Base-by-base conservation (phyloP, 108 stramenopile species). In the Cyclotella atomus region DNA sequence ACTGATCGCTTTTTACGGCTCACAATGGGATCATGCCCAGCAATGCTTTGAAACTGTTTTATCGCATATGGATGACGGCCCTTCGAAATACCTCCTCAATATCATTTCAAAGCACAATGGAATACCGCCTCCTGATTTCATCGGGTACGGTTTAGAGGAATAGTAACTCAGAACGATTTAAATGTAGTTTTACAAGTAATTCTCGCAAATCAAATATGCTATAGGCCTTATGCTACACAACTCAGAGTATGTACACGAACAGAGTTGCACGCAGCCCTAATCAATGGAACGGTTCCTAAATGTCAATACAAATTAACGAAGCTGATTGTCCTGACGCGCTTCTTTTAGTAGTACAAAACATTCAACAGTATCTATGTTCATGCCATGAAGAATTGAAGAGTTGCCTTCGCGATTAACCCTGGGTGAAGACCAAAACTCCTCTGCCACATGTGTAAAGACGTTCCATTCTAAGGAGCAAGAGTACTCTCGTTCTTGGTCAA, bases 61-160 rank as follows among this genome's bases (percentile, higher is more conserved):
- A 68, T 73, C 84, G 14, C 76, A 78, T 14, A 83, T 84, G 47
- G 89, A 90, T 21, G 93, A 94, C 68, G 93, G 93, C 12, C 93
- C 93, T 35, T 90, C 91, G 19, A 33, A 71, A 44, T 87, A 91
- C 50, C 91, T 87, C 68, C 73, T 91, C 63, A 64, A 86, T 20
- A 47, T 79, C 33, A 94, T 94, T 49, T 57, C 85, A 27, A 78
- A 86, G 47, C 69, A 91, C 75, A 71, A 82, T 64, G 76, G 89
- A 34, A 50, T 62, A 0, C 91, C 91, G 23, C 93, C 93, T 1
- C 66, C 62, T 15, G 41, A 83, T 55, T 94, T 94, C 30, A 61
- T 71, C 10, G 83, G 75, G 12, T 81, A 79, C 44, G 68, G 68
- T 34, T 32, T 44, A 19, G 53, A 54, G 33, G 17, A 68, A 35